A percentile compares a stretch with the other conserved stretches of the same genome.
Conservation (phyloP, 805 yeast species). For the Hanseniaspora meyeri region DNA sequence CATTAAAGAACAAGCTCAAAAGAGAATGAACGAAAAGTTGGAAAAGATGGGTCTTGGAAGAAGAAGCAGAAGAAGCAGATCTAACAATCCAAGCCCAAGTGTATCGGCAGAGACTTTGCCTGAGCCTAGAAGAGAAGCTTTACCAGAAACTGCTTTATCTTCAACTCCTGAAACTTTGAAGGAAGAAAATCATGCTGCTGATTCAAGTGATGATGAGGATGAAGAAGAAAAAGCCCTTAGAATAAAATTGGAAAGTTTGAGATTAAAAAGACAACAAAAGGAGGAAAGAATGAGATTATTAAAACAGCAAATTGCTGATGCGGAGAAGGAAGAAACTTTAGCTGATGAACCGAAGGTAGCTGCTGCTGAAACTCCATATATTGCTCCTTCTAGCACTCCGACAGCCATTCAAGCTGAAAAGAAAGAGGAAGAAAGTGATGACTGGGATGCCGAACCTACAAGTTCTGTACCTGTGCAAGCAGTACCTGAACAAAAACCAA, state of each 20-base stretch:
- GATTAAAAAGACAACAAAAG: slow-evolving; percentile 41
- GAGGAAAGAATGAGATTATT: slow-evolving; percentile 48
- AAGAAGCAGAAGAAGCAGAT: slow-evolving; percentile 18
- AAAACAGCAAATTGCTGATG: slow-evolving; percentile 47
- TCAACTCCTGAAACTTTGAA: background rate
- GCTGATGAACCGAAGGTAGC: slow-evolving; percentile 16
- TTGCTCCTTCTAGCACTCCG: background rate
- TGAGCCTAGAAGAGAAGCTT: slow-evolving; percentile 2
- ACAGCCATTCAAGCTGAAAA: background rate
- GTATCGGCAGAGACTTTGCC: slow-evolving; percentile 15
- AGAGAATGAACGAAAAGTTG: slow-evolving; percentile 72
- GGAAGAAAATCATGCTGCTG: background rate
- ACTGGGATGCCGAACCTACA: background rate
- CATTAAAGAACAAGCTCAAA: slow-evolving; percentile 68
- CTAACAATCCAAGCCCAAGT: slow-evolving; percentile 12
- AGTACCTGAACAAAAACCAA: slow-evolving; percentile 23
- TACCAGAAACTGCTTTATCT: slow-evolving; percentile 16
- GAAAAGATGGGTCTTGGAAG: slow-evolving; percentile 65
- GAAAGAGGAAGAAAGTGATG: slow-evolving; percentile 12
- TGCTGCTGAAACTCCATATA: background rate
- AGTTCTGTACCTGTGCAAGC: slow-evolving; percentile 14
- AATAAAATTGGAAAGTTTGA: slow-evolving; percentile 31
- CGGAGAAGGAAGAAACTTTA: slow-evolving; percentile 32
- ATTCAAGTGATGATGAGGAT: slow-evolving; percentile 31
- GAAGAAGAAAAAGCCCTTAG: slow-evolving; percentile 37